Evolutionary conservation across 2,329 filamentous ascomycete species (phyloP).

Genomic region (Gnomoniopsis sp.): DNA sequence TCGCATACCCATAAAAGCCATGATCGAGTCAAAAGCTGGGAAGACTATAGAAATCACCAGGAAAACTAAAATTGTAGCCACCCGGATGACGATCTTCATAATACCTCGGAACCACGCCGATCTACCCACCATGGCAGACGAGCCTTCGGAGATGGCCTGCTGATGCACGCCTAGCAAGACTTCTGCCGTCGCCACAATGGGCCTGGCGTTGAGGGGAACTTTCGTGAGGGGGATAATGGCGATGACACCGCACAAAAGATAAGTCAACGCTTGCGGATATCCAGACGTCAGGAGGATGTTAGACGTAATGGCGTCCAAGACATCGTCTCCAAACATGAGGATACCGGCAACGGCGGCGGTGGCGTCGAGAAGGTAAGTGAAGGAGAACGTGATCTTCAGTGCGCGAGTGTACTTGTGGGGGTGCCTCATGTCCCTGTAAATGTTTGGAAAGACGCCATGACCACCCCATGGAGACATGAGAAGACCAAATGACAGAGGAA

Average conservation of each 20-base stretch:
- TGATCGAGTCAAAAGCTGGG: constrained; percentile 84
- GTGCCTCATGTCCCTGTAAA: constrained; percentile 62
- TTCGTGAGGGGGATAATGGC: constrained; percentile 94
- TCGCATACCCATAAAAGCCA: constrained; percentile 68
- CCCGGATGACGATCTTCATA: constrained; percentile 58
- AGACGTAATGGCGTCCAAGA: constrained; percentile 83
- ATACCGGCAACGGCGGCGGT: constrained; percentile 80
- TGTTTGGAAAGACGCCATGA: constrained; percentile 75
- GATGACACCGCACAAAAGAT: constrained; percentile 81
- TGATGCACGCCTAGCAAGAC: constrained; percentile 71
- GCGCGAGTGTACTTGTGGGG: constrained; percentile 76
- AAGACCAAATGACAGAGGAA: constrained; percentile 85
- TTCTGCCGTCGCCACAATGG: constrained; percentile 82
- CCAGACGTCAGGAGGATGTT: constrained; percentile 75
- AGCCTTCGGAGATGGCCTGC: constrained; percentile 37
- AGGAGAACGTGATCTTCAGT: constrained; percentile 77
- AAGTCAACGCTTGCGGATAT: constrained; percentile 71
- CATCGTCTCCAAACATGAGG: constrained; percentile 91
- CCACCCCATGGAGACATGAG: constrained; percentile 74
- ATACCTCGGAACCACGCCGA: constrained; percentile 55
- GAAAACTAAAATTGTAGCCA: constrained; percentile 67
- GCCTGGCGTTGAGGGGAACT: constrained; percentile 84
- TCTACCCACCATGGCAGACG: constrained; percentile 47
- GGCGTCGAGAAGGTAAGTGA: constrained; percentile 80
- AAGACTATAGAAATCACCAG: constrained; percentile 67